A percentile compares a stretch with the other conserved stretches of the same genome.
These are phyloP conservation scores for Saccharomycopsis sp. DNA, from an alignment of 805 yeast species.

Conservation along the genomic window DNA sequence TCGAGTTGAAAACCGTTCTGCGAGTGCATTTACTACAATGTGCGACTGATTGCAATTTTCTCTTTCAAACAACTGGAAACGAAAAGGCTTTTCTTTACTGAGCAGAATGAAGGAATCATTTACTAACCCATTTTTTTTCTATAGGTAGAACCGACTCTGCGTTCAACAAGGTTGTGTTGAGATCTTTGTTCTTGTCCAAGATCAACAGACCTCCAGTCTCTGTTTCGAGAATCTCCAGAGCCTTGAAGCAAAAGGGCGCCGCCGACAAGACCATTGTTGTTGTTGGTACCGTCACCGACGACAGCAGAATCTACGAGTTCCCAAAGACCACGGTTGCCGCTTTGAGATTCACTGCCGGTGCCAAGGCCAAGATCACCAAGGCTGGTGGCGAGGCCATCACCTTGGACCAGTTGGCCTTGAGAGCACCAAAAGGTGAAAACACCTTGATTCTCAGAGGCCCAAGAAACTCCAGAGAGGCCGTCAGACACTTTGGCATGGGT, in stretches of 20 bases:
- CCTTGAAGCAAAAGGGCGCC: conserved; percentile 76
- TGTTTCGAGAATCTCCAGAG: conserved; percentile 80
- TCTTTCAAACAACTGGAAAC: too few relatives aligned
- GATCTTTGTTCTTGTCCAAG: conserved; percentile 93
- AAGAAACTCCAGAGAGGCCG: conserved; percentile 98
- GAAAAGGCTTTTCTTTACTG: too few relatives aligned
- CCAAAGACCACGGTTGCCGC: conserved; percentile 99
- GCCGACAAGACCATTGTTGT: conserved; percentile 89
- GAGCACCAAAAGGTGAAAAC: conserved; percentile 99
- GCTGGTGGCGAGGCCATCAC: conserved; percentile 99
- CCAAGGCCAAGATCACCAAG: conserved; percentile 93
- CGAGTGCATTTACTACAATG: conserved; percentile 30
- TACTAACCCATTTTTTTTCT: conserved; percentile 30
- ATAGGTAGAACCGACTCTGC: conserved; percentile 96
- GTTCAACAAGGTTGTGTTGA: conserved; percentile 96
- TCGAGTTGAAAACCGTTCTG: conserved; percentile 27
- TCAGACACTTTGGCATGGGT: conserved; percentile 99
- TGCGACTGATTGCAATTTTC: too few relatives aligned
- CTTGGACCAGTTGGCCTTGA: conserved; percentile 96
- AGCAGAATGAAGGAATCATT: conserved; percentile 35
- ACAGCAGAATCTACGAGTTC: conserved; percentile 84
- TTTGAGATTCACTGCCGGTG: conserved; percentile 98
- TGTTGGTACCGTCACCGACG: conserved; percentile 99
- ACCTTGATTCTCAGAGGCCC: conserved; percentile 97
- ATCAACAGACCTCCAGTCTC: conserved; percentile 99